These are phyloP conservation scores for Hylodesmum podocarpum DNA, from an alignment of 306 rosid species.

Conservation along the genomic window DNA sequence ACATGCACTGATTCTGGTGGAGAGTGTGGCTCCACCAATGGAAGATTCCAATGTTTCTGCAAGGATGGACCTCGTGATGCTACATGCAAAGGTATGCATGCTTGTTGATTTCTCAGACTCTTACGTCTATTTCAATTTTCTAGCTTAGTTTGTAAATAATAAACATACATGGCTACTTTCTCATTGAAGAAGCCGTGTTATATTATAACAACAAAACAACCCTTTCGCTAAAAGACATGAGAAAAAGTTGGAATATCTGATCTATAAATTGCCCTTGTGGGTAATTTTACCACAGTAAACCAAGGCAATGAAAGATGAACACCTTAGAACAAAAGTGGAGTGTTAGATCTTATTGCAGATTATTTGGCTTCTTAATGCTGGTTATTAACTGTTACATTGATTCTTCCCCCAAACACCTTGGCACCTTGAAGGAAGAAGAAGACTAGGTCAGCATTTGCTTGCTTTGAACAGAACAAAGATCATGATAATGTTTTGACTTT, in stretches of 20 bases:
- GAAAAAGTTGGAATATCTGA: background rate
- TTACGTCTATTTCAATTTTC: background rate
- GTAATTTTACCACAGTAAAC: background rate
- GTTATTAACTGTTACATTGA: background rate
- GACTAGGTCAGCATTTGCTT: conserved; percentile 1
- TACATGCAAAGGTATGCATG: conserved; percentile 28
- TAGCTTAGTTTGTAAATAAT: background rate
- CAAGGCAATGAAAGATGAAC: background rate
- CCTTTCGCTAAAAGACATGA: background rate
- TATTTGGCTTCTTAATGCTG: background rate
- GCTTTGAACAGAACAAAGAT: background rate
- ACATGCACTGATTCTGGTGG: conserved; percentile 15
- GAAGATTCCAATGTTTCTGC: conserved; percentile 38
- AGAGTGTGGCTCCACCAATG: conserved; percentile 3
- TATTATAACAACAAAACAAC: background rate
- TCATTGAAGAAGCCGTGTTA: background rate
- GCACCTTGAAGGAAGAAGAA: background rate
- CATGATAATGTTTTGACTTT: conserved; percentile 23
- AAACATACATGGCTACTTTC: background rate
- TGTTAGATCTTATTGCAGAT: background rate
- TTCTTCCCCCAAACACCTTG: background rate
- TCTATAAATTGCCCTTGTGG: background rate
- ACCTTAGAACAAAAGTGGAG: background rate
- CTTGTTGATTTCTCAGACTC: background rate
- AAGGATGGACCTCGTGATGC: background rate